Conservation (phyloP, 2,329 filamentous ascomycete genomes). For the Orbilia blumenaviensis region DNA sequence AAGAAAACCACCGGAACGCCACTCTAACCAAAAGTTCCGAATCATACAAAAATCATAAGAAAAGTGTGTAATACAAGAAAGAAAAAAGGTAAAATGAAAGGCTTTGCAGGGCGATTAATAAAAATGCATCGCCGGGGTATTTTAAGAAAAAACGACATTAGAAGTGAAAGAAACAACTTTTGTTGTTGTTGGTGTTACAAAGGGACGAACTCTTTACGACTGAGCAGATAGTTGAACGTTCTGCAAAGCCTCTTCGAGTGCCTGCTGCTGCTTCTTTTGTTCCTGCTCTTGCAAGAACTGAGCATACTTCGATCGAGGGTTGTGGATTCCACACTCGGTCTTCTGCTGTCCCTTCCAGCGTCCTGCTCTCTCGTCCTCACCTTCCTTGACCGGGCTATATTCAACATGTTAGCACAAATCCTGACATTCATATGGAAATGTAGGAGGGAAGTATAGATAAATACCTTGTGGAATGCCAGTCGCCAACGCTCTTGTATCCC, state of each 20-base stretch:
- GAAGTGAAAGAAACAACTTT: neutral
- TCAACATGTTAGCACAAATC: neutral
- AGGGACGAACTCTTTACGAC: neutral
- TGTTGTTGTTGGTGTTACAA: neutral
- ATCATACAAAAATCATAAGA: constrained; percentile 11
- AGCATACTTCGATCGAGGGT: constrained; percentile 92
- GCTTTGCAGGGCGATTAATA: neutral
- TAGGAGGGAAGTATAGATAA: neutral
- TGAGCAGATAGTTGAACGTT: constrained; percentile 56
- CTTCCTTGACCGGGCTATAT: constrained; percentile 77
- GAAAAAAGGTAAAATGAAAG: neutral
- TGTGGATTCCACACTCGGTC: constrained; percentile 99
- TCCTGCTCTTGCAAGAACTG: constrained; percentile 81
- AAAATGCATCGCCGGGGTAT: constrained; percentile 19
- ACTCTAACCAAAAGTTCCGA: constrained; percentile 12
- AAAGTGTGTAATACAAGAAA: constrained; percentile 3
- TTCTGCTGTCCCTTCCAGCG: constrained; percentile 96
- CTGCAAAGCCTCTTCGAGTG: constrained; percentile 63
- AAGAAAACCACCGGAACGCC: constrained; percentile 32
- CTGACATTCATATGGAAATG: neutral
- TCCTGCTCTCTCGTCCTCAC: constrained; percentile 94
- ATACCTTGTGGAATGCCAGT: constrained; percentile 89
- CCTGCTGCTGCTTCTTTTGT: constrained; percentile 71
- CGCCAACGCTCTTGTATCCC: constrained; percentile 98
- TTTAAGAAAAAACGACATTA: neutral